Conservation (phyloP, 2,329 filamentous ascomycete species). For the Chaetothyriales sp. region DNA sequence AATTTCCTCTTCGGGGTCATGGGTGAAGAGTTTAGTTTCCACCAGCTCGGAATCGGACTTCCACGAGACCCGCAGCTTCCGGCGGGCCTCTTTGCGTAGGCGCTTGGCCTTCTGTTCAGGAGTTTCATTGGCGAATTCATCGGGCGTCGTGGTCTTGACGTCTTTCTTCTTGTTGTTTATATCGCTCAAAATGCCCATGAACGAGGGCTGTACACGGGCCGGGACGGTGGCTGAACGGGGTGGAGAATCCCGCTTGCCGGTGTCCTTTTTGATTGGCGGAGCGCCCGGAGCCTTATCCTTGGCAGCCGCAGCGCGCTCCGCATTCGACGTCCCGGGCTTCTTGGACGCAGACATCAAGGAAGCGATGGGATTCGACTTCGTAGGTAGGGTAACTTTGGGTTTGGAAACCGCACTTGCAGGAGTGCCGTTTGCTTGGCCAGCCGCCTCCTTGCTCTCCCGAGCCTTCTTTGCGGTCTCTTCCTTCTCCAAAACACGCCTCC, state of each 20-base stretch:
- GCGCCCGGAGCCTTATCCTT: conserved; percentile 23
- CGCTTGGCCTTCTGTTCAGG: conserved; percentile 46
- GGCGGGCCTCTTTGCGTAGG: conserved; percentile 46
- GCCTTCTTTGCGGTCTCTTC: conserved; percentile 9
- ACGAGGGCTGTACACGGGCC: conserved; percentile 33
- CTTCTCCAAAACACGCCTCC: conserved; percentile 13
- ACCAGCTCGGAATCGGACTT: conserved; percentile 44
- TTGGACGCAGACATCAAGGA: conserved; percentile 36
- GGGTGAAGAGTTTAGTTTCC: conserved; percentile 45
- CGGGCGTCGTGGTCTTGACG: conserved; percentile 37
- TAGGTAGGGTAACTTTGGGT: conserved; percentile 21
- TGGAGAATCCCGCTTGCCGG: conserved; percentile 25
- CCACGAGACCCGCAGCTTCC: conserved; percentile 48
- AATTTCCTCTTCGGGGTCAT: conserved; percentile 50
- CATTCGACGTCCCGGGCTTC: conserved; percentile 37
- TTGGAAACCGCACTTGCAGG: conserved; percentile 19
- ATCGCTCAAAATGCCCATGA: conserved; percentile 37
- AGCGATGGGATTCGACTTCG: conserved; percentile 34
- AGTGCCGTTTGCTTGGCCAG: conserved; percentile 9
- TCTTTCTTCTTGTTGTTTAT: conserved; percentile 43
- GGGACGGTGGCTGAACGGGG: conserved; percentile 12
- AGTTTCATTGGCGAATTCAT: conserved; percentile 43
- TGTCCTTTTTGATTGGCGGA: conserved; percentile 19
- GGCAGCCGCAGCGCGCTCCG: conserved; percentile 31
- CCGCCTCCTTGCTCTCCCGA: conserved; percentile 4